Percentiles rank a stretch among this genome's conserved stretches.
Conservation (phyloP, 164 flowering plant species). For the Macadamia tetraphylla region DNA sequence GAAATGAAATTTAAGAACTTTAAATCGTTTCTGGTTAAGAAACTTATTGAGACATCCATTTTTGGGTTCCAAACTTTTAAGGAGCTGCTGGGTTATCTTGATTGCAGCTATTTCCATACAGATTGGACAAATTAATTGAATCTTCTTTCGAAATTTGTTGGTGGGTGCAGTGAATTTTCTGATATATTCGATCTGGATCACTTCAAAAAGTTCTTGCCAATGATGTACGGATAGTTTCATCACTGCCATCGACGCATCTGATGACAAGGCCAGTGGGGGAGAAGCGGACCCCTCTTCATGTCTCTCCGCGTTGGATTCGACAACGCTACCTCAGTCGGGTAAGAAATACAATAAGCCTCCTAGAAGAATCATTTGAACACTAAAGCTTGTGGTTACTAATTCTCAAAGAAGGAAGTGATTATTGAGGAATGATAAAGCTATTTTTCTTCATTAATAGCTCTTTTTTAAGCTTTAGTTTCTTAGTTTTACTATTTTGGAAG, state of each 20-base stretch:
- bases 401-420: no score
- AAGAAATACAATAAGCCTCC: conserved; percentile 11
- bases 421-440: no score
- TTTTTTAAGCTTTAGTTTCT: no score
- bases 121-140: background rate
- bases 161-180: conserved; percentile 71
- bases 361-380: background rate
- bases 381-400: no score
- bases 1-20: background rate
- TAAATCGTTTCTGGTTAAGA: background rate
- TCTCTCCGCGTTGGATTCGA: conserved; percentile 80
- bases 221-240: conserved; percentile 76
- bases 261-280: conserved; percentile 91
- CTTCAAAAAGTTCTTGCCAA: conserved; percentile 67
- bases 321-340: conserved; percentile 65
- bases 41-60: background rate
- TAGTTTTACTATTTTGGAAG: background rate
- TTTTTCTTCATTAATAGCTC: no score
- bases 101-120: background rate
- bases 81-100: background rate
- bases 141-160: background rate
- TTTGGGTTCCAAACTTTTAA: no score
- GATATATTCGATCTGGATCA: conserved; percentile 95
- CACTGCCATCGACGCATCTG: conserved; percentile 89
- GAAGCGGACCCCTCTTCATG: conserved; percentile 77